Evolutionary conservation across 352 stramenopile species (phyloP).

Genomic region (Globisporangium perplexum): DNA sequence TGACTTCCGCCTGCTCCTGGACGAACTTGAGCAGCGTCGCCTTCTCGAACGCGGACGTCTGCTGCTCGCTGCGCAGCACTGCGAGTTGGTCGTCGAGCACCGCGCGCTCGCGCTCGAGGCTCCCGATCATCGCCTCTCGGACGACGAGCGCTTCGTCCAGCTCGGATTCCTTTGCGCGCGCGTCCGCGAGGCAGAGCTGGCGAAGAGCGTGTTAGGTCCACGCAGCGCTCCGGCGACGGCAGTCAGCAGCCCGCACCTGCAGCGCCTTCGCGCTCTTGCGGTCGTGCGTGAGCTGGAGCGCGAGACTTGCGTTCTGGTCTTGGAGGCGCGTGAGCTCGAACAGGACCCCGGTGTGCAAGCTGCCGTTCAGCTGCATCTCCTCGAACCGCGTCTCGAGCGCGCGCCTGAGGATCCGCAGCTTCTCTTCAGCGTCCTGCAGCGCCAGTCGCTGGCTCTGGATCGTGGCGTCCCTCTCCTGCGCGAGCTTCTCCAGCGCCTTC

Average conservation of each 20-base stretch:
- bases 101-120: conserved; percentile 49
- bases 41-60: conserved; percentile 65
- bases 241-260: conserved; percentile 3
- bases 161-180: conserved; percentile 24
- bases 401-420: conserved; percentile 63
- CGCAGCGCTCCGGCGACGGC: background rate
- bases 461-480: conserved; percentile 19
- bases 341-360: conserved; percentile 63
- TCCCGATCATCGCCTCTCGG: conserved; percentile 41
- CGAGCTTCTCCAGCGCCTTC: conserved; percentile 30
- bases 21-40: conserved; percentile 69
- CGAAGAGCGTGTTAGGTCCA: background rate
- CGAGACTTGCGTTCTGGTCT: conserved; percentile 53
- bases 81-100: conserved; percentile 40
- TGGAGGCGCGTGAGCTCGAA: conserved; percentile 74
- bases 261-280: conserved; percentile 29
- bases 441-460: conserved; percentile 22
- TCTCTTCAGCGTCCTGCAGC: conserved; percentile 35
- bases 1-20: conserved; percentile 64
- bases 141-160: conserved; percentile 52
- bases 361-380: conserved; percentile 58
- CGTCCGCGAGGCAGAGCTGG: conserved; percentile 21
- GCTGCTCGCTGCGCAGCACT: conserved; percentile 28
- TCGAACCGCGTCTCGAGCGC: conserved; percentile 69
- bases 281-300: conserved; percentile 58